A percentile compares a stretch with the other conserved stretches of the same genome.
Evolutionary conservation across 129 eudicot species (phyloP).

Genomic region (Arctium lappa): DNA sequence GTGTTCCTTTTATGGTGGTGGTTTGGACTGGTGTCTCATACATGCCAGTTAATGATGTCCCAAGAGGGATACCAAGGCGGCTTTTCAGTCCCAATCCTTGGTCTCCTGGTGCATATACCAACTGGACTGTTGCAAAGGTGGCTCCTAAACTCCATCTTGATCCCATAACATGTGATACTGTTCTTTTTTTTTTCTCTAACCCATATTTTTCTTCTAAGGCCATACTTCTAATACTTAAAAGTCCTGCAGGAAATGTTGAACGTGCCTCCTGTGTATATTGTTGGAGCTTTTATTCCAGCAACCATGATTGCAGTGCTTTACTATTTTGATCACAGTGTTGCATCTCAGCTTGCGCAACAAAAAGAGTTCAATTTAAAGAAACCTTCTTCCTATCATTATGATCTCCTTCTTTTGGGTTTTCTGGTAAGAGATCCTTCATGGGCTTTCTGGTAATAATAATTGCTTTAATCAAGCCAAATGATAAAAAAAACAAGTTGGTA

Average conservation of each 20-base stretch:
- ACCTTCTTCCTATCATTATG: constrained; percentile 95
- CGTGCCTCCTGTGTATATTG: constrained; percentile 79
- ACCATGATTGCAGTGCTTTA: constrained; percentile 99
- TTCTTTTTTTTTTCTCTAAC: neutral
- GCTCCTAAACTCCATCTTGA: neutral
- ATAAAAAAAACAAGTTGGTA: constrained; percentile 7
- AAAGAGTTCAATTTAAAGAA: constrained; percentile 86
- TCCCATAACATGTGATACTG: neutral
- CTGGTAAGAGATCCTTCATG: constrained; percentile 43
- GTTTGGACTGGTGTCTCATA: constrained; percentile 92
- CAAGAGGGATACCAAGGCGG: constrained; percentile 88
- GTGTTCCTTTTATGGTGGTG: constrained; percentile 94
- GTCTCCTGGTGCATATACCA: constrained; percentile 92
- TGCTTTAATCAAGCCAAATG: neutral
- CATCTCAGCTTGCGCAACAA: constrained; percentile 98
- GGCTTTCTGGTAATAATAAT: neutral
- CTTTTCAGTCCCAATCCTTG: constrained; percentile 96
- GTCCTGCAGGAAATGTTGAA: constrained; percentile 74
- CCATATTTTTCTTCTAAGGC: neutral
- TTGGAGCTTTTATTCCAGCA: constrained; percentile 96
- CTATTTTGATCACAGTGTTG: constrained; percentile 97
- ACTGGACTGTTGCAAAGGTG: constrained; percentile 97
- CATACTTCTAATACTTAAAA: constrained; percentile 6
- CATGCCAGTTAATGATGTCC: constrained; percentile 79
- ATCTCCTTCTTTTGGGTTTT: constrained; percentile 90